phyloP scores from a whole-genome alignment of 495 filamentous ascomycete species.

The Xylaria grammica region DNA sequence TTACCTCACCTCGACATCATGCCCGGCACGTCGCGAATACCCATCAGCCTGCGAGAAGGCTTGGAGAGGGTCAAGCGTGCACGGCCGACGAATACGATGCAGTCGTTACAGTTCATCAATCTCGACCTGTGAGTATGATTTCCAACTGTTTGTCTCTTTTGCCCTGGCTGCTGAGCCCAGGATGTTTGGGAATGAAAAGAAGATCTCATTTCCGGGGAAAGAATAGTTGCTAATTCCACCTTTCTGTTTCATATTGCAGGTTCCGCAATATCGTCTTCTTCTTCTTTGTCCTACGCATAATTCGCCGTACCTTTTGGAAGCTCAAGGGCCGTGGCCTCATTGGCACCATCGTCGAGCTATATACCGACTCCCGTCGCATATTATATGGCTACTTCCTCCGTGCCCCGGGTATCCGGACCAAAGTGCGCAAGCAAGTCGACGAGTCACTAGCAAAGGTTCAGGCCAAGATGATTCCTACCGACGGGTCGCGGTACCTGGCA shows the following conservation, averaged over 20 bases:
- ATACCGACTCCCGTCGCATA: slow-evolving; percentile 68
- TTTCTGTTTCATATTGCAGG: slow-evolving; percentile 45
- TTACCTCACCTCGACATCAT: slow-evolving; percentile 41
- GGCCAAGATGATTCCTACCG: slow-evolving; percentile 77
- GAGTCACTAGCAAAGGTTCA: slow-evolving; percentile 79
- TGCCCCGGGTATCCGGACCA: slow-evolving; percentile 78
- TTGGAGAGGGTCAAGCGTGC: slow-evolving; percentile 60
- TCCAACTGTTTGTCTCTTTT: slow-evolving; percentile 1
- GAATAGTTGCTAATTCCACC: slow-evolving; percentile 23
- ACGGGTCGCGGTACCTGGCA: slow-evolving; percentile 71
- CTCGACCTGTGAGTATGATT: slow-evolving; percentile 74
- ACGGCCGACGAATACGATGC: slow-evolving; percentile 60
- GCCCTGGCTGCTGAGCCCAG: no score
- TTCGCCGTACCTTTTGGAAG: slow-evolving; percentile 78
- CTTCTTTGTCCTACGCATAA: slow-evolving; percentile 86
- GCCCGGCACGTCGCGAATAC: slow-evolving; percentile 70
- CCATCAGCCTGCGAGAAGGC: slow-evolving; percentile 67
- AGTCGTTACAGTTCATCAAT: slow-evolving; percentile 61
- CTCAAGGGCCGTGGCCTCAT: slow-evolving; percentile 87
- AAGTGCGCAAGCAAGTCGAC: slow-evolving; percentile 80
- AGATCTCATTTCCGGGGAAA: slow-evolving; percentile 11
- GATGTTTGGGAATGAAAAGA: not conserved
- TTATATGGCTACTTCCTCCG: slow-evolving; percentile 87
- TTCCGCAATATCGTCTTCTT: slow-evolving; percentile 88
- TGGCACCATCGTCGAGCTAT: slow-evolving; percentile 76